Evolutionary conservation across 306 rosid species (phyloP).

Genomic region (Cicer judaicum): DNA sequence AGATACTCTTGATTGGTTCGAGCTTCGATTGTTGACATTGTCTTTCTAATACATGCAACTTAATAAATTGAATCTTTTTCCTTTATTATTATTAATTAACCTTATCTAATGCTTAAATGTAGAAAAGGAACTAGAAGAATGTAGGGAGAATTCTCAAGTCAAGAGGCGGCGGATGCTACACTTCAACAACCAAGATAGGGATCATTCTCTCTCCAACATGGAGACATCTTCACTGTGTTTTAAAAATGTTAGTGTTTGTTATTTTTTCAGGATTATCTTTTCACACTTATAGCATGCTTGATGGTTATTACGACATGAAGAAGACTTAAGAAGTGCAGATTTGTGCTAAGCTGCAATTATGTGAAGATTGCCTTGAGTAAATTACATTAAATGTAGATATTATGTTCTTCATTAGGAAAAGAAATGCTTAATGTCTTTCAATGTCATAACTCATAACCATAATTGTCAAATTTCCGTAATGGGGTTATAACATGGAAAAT

Average conservation of each 20-base stretch:
- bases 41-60: conserved; percentile 36
- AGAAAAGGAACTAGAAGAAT: conserved; percentile 65
- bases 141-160: conserved; percentile 65
- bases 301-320: conserved; percentile 10
- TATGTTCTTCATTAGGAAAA: conserved; percentile 32
- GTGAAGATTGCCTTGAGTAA: conserved; percentile 17
- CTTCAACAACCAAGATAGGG: conserved; percentile 59
- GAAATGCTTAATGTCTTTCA: not conserved
- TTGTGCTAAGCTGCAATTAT: conserved; percentile 21
- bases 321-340: conserved; percentile 14
- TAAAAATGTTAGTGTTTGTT: conserved; percentile 63
- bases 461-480: not conserved
- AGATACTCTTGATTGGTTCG: too few species aligned
- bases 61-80: conserved; percentile 10
- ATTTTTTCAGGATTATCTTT: conserved; percentile 29
- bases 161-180: conserved; percentile 95
- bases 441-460: conserved; percentile 17
- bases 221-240: conserved; percentile 63
- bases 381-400: conserved; percentile 31
- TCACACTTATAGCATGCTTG: not conserved
- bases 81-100: conserved; percentile 35
- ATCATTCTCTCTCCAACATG: conserved; percentile 55
- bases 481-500: not conserved
- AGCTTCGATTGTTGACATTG: conserved; percentile 13
- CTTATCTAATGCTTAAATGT: conserved; percentile 40